Conservation (phyloP, 1,284 basidiomycete species). For the Leucoagaricus sp. region DNA sequence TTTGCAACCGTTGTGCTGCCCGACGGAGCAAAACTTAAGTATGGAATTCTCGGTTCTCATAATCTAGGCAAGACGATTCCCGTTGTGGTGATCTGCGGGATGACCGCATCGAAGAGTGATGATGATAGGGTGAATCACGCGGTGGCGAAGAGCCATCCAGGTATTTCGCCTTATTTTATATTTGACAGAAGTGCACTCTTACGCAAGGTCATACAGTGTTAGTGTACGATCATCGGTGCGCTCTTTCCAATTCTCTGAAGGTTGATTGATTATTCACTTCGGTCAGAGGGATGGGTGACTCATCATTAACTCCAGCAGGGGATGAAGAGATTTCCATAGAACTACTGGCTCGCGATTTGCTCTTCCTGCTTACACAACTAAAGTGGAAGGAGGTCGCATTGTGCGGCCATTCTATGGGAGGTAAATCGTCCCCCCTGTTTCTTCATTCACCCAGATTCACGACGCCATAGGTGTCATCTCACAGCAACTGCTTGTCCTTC, state of each 20-base stretch:
- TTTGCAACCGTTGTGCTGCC: slow-evolving; percentile 24
- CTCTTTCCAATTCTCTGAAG: not conserved
- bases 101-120: slow-evolving; percentile 32
- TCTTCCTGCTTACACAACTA: slow-evolving; percentile 36
- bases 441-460: not conserved
- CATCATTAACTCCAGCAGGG: slow-evolving; percentile 31
- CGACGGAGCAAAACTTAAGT: slow-evolving; percentile 34
- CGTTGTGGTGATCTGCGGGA: slow-evolving; percentile 36
- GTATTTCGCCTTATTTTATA: slow-evolving; percentile 20
- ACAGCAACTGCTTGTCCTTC: slow-evolving; percentile 45
- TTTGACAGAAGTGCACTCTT: not conserved
- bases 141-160: slow-evolving; percentile 31
- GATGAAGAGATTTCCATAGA: slow-evolving; percentile 43
- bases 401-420: slow-evolving; percentile 49
- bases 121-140: slow-evolving; percentile 29
- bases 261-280: not conserved
- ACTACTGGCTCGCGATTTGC: slow-evolving; percentile 41
- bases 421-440: slow-evolving; percentile 20
- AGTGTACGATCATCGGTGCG: slow-evolving; percentile 29
- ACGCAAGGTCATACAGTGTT: slow-evolving; percentile 21
- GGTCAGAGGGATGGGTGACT: slow-evolving; percentile 37
- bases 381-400: slow-evolving; percentile 42
- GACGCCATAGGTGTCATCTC: slow-evolving; percentile 35
- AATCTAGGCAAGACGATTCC: slow-evolving; percentile 27
- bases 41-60: slow-evolving; percentile 32